Conservation (phyloP, 2,329 filamentous ascomycete genomes). For the Penicillium sp. region DNA sequence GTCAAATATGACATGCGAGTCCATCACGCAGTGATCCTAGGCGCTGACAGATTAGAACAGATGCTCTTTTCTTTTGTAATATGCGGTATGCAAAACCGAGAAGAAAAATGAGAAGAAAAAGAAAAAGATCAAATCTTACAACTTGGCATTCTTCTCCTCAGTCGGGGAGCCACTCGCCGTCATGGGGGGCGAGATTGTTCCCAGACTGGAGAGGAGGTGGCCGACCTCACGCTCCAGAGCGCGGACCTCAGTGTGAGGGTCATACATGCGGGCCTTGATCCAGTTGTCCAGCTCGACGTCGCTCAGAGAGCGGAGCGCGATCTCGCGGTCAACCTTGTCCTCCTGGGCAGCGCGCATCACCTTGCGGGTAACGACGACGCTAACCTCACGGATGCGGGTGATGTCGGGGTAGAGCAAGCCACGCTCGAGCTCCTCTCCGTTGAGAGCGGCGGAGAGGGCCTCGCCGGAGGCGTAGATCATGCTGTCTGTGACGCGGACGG, state of each 20-base stretch:
- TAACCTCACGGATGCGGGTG: slow-evolving; percentile 86
- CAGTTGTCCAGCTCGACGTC: slow-evolving; percentile 45
- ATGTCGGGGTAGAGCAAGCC: slow-evolving; percentile 90
- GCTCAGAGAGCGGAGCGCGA: slow-evolving; percentile 41
- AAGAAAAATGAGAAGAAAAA: background rate
- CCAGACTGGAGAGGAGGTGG: slow-evolving; percentile 38
- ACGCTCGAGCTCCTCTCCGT: slow-evolving; percentile 73
- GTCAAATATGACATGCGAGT: slow-evolving; percentile 1
- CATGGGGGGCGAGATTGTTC: slow-evolving; percentile 19
- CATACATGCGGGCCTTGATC: slow-evolving; percentile 50
- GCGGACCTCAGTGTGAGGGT: slow-evolving; percentile 47
- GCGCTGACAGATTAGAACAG: slow-evolving; percentile 14
- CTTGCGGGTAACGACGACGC: slow-evolving; percentile 78
- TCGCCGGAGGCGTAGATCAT: slow-evolving; percentile 97
- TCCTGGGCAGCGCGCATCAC: slow-evolving; percentile 89
- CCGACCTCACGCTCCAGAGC: slow-evolving; percentile 47
- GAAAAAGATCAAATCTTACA: slow-evolving; percentile 25
- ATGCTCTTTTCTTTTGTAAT: background rate
- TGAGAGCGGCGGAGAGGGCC: slow-evolving; percentile 74
- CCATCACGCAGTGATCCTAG: slow-evolving; percentile 18
- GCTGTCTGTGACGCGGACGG: slow-evolving; percentile 79
- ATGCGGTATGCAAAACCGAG: background rate
- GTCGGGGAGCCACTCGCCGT: slow-evolving; percentile 25
- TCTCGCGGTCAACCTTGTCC: slow-evolving; percentile 64
- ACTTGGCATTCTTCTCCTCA: slow-evolving; percentile 31